These are phyloP conservation scores for Lasiodiplodia hormozganensis DNA, from an alignment of 2,329 filamentous ascomycete species.

Conservation along the genomic window DNA sequence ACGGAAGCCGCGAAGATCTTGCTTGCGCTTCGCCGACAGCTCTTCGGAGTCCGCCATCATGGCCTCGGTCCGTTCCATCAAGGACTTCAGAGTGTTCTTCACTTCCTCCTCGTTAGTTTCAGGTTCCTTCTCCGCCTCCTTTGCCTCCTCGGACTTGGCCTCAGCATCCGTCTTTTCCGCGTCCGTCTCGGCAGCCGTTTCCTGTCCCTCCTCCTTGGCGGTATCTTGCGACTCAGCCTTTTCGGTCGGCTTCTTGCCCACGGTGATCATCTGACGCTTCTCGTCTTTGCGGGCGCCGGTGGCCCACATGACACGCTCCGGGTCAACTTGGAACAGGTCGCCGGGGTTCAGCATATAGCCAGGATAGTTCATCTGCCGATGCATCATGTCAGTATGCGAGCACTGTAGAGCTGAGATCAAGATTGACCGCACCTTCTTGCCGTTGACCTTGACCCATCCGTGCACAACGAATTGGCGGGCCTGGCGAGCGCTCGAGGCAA, in stretches of 20 bases:
- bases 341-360: constrained; percentile 95
- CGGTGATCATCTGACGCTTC: constrained; percentile 18
- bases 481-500: constrained; percentile 91
- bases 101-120: constrained; percentile 31
- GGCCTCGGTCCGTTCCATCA: constrained; percentile 61
- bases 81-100: constrained; percentile 39
- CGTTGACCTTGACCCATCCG: constrained; percentile 93
- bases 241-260: constrained; percentile 34
- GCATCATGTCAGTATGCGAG: not conserved
- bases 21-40: constrained; percentile 75
- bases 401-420: constrained; percentile 29
- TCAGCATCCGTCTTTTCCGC: constrained; percentile 55
- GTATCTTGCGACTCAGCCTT: constrained; percentile 33
- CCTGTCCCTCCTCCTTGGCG: constrained; percentile 33
- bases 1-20: constrained; percentile 75
- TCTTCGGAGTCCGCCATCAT: constrained; percentile 60
- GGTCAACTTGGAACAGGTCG: constrained; percentile 96
- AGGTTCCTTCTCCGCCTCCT: constrained; percentile 30
- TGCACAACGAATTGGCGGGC: constrained; percentile 94
- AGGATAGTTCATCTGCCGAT: constrained; percentile 80
- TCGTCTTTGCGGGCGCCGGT: constrained; percentile 75
- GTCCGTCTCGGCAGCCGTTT: constrained; percentile 46
- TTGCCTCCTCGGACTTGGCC: constrained; percentile 32
- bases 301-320: constrained; percentile 85
- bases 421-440: constrained; percentile 75